These are phyloP conservation scores for Meyerozyma elateridarum DNA, from an alignment of 1,139 yeast species.

Conservation along the genomic window DNA sequence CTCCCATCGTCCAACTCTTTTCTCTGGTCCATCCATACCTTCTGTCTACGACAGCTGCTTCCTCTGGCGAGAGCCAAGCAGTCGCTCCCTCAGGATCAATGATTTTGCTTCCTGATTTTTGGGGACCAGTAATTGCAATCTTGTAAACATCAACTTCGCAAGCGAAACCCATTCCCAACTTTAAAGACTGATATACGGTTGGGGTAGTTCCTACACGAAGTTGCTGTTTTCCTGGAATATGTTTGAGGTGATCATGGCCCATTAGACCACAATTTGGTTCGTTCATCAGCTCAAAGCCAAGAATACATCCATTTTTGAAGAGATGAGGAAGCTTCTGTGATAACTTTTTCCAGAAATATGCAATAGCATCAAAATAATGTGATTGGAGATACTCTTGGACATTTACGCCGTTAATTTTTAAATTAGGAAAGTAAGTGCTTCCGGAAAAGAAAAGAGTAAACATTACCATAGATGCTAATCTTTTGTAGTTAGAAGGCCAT, in stretches of 20 bases:
- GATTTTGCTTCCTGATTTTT: slow-evolving; percentile 47
- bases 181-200: slow-evolving; percentile 54
- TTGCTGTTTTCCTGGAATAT: slow-evolving; percentile 50
- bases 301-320: slow-evolving; percentile 46
- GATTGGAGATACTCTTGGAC: slow-evolving; percentile 74
- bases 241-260: slow-evolving; percentile 46
- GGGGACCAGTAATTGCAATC: slow-evolving; percentile 71
- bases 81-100: slow-evolving; percentile 64
- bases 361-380: slow-evolving; percentile 55
- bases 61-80: slow-evolving; percentile 61
- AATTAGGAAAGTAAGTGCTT: slow-evolving; percentile 60
- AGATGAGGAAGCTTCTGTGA: slow-evolving; percentile 46
- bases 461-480: slow-evolving; percentile 77
- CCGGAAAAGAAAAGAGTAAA: slow-evolving; percentile 87
- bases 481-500: slow-evolving; percentile 85
- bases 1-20: slow-evolving; percentile 62
- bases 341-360: slow-evolving; percentile 50
- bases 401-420: slow-evolving; percentile 63
- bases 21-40: slow-evolving; percentile 69
- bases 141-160: slow-evolving; percentile 62
- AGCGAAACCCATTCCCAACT: slow-evolving; percentile 68
- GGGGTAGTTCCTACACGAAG: slow-evolving; percentile 67
- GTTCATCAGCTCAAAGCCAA: slow-evolving; percentile 84
- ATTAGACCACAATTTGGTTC: slow-evolving; percentile 75
- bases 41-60: slow-evolving; percentile 40